phyloP scores from a whole-genome alignment of 176 grass and related monocot species.

The sorghum (Sorghum bicolor) region Sorghum_bicolor_NCBIv3 NC_012877.2:5937001-5937500 shows the following conservation, averaged over 20 bases:
- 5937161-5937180: slow-evolving; percentile 51
- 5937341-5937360: slow-evolving; percentile 70
- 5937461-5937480: slow-evolving; percentile 69
- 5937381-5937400: slow-evolving; percentile 38
- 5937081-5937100: slow-evolving; percentile 47
- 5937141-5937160: slow-evolving; percentile 33
- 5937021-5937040: slow-evolving; percentile 62
- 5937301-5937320: slow-evolving; percentile 73
- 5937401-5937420: slow-evolving; percentile 54
- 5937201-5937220: slow-evolving; percentile 65
- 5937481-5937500: slow-evolving; percentile 74
- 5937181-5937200: slow-evolving; percentile 37
- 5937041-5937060: slow-evolving; percentile 63
- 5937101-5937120: slow-evolving; percentile 52
- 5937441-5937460: slow-evolving; percentile 58
- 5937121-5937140: slow-evolving; percentile 28
- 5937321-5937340: slow-evolving; percentile 55
- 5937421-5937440: slow-evolving; percentile 60
- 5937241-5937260: slow-evolving; percentile 69
- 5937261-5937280: slow-evolving; percentile 68
- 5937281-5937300: slow-evolving; percentile 74
- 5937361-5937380: slow-evolving; percentile 72
- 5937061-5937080: slow-evolving; percentile 53
- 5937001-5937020: slow-evolving; percentile 75
- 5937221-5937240: slow-evolving; percentile 64